A percentile compares a stretch with the other conserved stretches of the same genome.
These are phyloP conservation scores for Amylostereum chailletii DNA, from an alignment of 1,284 basidiomycete genomes.

Conservation along the genomic window DNA sequence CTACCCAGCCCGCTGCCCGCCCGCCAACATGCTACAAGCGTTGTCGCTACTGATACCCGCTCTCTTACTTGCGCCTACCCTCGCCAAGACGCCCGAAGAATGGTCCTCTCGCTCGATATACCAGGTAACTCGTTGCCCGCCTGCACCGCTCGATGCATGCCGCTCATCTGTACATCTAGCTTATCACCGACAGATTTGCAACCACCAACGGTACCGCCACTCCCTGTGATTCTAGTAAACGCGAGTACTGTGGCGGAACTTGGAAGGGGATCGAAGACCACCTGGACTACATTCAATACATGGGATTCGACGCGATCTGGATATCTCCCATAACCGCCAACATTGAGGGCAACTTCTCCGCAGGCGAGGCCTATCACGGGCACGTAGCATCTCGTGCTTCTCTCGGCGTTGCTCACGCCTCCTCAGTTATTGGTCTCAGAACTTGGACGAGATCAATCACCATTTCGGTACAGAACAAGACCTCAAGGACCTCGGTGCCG, in stretches of 20 bases:
- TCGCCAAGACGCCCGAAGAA: slow-evolving; percentile 17
- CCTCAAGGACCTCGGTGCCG: slow-evolving; percentile 57
- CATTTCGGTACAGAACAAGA: slow-evolving; percentile 68
- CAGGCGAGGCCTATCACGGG: slow-evolving; percentile 66
- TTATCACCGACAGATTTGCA: slow-evolving; percentile 66
- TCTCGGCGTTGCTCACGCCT: not conserved
- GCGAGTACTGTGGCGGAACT: slow-evolving; percentile 67
- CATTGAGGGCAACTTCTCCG: slow-evolving; percentile 57
- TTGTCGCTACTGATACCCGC: not conserved
- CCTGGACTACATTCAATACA: slow-evolving; percentile 72
- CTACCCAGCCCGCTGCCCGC: no score
- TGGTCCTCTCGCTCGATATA: slow-evolving; percentile 24
- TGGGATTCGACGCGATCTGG: slow-evolving; percentile 73
- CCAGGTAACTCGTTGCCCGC: slow-evolving; percentile 13
- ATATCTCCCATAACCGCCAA: slow-evolving; percentile 65
- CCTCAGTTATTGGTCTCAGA: slow-evolving; percentile 49
- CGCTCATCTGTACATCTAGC: slow-evolving; percentile 24
- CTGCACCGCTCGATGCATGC: not conserved
- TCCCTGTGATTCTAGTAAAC: slow-evolving; percentile 38
- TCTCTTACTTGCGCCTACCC: slow-evolving; percentile 7
- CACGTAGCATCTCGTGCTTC: slow-evolving; percentile 1
- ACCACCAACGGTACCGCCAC: slow-evolving; percentile 36
- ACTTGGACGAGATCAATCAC: slow-evolving; percentile 56
- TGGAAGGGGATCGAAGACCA: slow-evolving; percentile 72
- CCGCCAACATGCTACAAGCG: not conserved